Evolutionary conservation across 108 stramenopile species (phyloP), one percentile per base, ranked within the genome.

Genomic region (Poteriospumella lacustris): DNA sequence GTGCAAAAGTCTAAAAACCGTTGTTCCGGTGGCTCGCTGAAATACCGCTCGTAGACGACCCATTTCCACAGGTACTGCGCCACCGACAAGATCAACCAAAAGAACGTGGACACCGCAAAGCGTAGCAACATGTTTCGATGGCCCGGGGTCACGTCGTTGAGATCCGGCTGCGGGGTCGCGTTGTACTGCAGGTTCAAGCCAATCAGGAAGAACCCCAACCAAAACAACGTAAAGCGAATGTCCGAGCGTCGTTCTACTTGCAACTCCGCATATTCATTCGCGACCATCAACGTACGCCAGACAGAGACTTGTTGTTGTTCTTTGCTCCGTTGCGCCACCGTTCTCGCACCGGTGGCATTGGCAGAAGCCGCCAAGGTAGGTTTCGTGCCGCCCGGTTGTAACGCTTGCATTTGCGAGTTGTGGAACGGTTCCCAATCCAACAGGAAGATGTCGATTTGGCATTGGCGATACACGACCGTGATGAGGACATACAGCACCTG

Each of bases 191-290:
- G 82, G 24, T 81, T 43, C 1, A 85, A 52, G 0, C 84, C 89
- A 0, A 83, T 68, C 70, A 92, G 64, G 36, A 92, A 59, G 42
- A 89, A 91, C 9, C 77, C 86, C 56, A 92, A 52, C 42, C 83
- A 82, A 5, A 91, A 28, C 67, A 92, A 78, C 15, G 85, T 77
- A 47, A 91, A 85, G 28, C 41, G 58, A 12, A 86, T 76, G 64
- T 70, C 82, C 28, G 85, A 82, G 36, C 86, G 81, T 0, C 92
- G 83, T 58, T 39, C 58, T n/a, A 86, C 75, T 56, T 89, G 89
- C 59, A 93, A 78, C 44, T 87, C 86, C 44, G 88, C 89, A 79
- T 79, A 93, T 75, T 90, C 89, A 68, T 92, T 92, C 1, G 91
- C 92, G 40, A 92, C 86, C 9, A 87, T 58, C 1, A 90, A 58